Evolutionary conservation across 805 yeast species (phyloP).

Genomic region (Lipomyces starkeyi): DNA sequence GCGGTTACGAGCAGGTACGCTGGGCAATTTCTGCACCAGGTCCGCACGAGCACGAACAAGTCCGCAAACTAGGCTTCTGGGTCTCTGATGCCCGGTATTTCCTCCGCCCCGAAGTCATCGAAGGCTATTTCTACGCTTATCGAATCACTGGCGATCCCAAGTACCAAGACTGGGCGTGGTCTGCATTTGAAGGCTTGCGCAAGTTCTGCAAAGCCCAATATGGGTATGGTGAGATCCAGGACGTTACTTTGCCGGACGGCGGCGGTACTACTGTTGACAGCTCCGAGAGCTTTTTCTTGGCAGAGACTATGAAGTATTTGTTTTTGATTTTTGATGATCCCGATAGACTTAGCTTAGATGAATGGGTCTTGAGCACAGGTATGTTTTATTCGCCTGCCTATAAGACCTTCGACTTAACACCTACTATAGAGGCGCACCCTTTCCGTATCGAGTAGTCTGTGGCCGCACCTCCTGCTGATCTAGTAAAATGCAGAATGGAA

Average conservation of each 20-base stretch:
- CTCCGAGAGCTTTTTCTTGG: conserved; percentile 57
- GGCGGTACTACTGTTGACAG: conserved; percentile 42
- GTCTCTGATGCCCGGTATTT: conserved; percentile 46
- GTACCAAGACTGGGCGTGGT: conserved; percentile 57
- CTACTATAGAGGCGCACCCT: conserved; percentile 9
- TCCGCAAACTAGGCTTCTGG: conserved; percentile 32
- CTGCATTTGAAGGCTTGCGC: conserved; percentile 47
- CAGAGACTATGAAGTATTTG: conserved; percentile 60
- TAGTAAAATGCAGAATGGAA: too few relatives aligned
- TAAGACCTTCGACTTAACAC: not conserved
- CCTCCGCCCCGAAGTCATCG: conserved; percentile 58
- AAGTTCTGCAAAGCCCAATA: conserved; percentile 43
- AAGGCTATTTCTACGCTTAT: conserved; percentile 58
- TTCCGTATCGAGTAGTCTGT: conserved; percentile 3
- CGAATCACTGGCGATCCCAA: conserved; percentile 58
- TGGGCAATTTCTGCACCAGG: conserved; percentile 32
- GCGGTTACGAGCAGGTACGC: conserved; percentile 16
- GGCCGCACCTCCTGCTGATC: too few relatives aligned
- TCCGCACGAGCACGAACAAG: conserved; percentile 31
- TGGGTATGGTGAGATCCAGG: conserved; percentile 48
- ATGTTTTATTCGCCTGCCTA: conserved; percentile 6
- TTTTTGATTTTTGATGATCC: conserved; percentile 54
- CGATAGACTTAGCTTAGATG: conserved; percentile 49
- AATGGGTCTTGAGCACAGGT: conserved; percentile 51
- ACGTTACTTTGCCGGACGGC: conserved; percentile 43